Percentiles rank a stretch among this genome's conserved stretches.
phyloP scores from a whole-genome alignment of 2,329 filamentous ascomycete species.

The Aspergillus caelatus region DNA sequence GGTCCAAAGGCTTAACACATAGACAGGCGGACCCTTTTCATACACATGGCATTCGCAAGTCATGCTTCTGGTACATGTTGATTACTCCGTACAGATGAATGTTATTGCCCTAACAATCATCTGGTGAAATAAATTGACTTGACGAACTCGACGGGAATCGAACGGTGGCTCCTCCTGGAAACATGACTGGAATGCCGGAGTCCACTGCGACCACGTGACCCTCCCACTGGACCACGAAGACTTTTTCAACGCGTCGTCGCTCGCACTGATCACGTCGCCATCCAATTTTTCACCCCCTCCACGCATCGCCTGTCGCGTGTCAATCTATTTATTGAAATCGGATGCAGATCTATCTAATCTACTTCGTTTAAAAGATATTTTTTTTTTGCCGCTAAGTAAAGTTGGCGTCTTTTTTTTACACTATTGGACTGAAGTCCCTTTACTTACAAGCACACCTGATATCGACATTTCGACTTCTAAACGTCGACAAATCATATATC shows the following conservation, averaged over 20 bases:
- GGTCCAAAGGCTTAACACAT: too few species aligned
- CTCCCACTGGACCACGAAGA: conserved; percentile 19
- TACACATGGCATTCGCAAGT: not conserved
- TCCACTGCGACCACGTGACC: conserved; percentile 12
- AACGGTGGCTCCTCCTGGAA: conserved; percentile 10
- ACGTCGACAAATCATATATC: not conserved
- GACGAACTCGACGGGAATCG: conserved; percentile 13
- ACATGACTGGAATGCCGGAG: not conserved
- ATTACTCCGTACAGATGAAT: too few species aligned
- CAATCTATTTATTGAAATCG: not conserved
- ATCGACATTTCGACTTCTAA: not conserved
- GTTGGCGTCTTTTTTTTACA: not conserved
- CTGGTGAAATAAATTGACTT: not conserved
- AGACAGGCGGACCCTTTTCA: not conserved
- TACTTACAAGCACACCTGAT: not conserved
- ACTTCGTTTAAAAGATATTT: not conserved
- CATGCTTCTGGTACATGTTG: too few species aligned
- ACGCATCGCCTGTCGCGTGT: not conserved
- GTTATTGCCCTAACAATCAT: not conserved
- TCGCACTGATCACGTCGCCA: conserved; percentile 5
- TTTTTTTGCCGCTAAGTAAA: not conserved
- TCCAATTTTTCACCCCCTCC: conserved; percentile 1
- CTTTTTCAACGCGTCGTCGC: conserved; percentile 7
- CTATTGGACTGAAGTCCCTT: not conserved
- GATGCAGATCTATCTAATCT: not conserved